Conservation (phyloP, 345 rosid genomes). For the Eucalyptus pauciflora region DNA sequence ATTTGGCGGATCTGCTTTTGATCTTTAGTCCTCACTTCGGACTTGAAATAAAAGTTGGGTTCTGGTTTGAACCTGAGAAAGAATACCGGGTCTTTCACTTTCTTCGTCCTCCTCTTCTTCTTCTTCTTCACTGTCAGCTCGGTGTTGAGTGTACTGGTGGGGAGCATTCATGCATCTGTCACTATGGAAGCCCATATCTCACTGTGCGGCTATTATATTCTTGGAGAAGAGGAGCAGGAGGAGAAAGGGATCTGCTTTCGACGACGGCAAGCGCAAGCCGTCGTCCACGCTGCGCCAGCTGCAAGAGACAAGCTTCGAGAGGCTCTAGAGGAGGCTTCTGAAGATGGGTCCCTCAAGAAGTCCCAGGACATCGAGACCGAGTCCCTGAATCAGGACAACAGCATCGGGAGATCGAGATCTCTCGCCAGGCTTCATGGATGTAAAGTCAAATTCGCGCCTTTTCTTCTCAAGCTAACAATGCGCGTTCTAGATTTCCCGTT, state of each 20-base stretch:
- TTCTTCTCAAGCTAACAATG: too few relatives aligned
- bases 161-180: slow-evolving; percentile 31
- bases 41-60: background rate
- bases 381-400: slow-evolving; percentile 26
- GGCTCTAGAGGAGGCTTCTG: slow-evolving; percentile 89
- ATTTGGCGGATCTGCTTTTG: slow-evolving; percentile 2
- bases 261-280: slow-evolving; percentile 28
- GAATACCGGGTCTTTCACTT: background rate
- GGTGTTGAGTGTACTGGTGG: background rate
- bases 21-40: background rate
- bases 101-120: background rate
- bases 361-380: slow-evolving; percentile 54
- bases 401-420: slow-evolving; percentile 67
- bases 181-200: slow-evolving; percentile 75
- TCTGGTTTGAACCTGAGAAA: background rate
- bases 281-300: slow-evolving; percentile 39
- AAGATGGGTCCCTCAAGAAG: slow-evolving; percentile 66
- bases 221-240: slow-evolving; percentile 56
- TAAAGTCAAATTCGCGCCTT: too few relatives aligned
- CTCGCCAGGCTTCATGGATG: slow-evolving; percentile 57
- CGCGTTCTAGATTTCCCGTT: too few relatives aligned
- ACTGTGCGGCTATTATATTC: slow-evolving; percentile 61
- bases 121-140: background rate
- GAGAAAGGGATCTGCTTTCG: slow-evolving; percentile 42
- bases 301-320: slow-evolving; percentile 69